phyloP scores from a whole-genome alignment of 2,329 filamentous ascomycete species.

The Venturia pyrina region DNA sequence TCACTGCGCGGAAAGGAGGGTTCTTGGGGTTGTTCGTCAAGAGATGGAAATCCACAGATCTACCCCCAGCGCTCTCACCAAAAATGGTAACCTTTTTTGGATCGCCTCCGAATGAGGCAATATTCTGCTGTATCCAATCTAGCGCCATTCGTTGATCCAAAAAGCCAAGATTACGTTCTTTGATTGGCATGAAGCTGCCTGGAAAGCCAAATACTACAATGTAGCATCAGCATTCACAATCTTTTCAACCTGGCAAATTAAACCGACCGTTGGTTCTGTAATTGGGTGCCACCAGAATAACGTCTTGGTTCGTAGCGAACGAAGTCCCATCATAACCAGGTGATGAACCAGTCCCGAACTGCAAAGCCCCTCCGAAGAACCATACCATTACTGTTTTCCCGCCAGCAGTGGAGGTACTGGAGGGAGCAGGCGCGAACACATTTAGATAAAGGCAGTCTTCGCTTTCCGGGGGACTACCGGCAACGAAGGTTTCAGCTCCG shows the following conservation, averaged over 20 bases:
- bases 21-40: constrained; percentile 21
- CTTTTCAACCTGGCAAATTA: background rate
- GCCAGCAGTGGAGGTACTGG: background rate
- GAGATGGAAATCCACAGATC: constrained; percentile 22
- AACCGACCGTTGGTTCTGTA: constrained; percentile 21
- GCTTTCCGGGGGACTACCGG: background rate
- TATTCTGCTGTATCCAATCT: constrained; percentile 29
- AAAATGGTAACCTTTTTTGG: constrained; percentile 24
- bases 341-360: constrained; percentile 20
- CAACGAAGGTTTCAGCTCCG: background rate
- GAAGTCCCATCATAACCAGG: constrained; percentile 27
- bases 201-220: constrained; percentile 20
- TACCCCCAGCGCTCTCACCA: constrained; percentile 21
- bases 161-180: constrained; percentile 25
- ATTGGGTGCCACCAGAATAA: constrained; percentile 27
- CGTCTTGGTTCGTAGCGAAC: constrained; percentile 28
- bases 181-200: constrained; percentile 21
- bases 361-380: constrained; percentile 10
- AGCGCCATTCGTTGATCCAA: constrained; percentile 28
- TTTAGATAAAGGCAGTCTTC: constrained; percentile 13
- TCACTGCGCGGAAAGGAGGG: constrained; percentile 26
- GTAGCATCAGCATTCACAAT: background rate
- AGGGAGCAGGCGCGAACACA: constrained; percentile 2
- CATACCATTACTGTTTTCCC: constrained; percentile 11
- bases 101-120: constrained; percentile 26